Percentiles rank a stretch among this genome's conserved stretches.
These are phyloP conservation scores for Xylaria sp. DNA, from an alignment of 2,329 filamentous ascomycete genomes.

Conservation along the genomic window DNA sequence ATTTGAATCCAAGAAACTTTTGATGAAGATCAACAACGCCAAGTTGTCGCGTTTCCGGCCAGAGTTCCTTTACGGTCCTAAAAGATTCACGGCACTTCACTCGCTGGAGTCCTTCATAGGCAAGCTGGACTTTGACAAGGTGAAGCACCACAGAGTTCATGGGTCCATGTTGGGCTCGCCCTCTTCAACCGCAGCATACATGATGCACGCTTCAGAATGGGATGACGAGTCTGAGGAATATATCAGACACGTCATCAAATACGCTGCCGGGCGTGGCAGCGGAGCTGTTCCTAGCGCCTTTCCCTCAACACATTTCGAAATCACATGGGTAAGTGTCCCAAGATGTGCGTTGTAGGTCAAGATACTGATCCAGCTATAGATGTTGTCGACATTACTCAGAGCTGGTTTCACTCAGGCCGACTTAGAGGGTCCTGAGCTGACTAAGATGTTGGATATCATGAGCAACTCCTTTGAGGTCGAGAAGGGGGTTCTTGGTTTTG, in stretches of 20 bases:
- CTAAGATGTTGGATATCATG: constrained; percentile 38
- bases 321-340: constrained; percentile 36
- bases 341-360: not conserved
- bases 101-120: constrained; percentile 55
- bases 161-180: constrained; percentile 54
- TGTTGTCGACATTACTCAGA: constrained; percentile 36
- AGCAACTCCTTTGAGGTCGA: constrained; percentile 36
- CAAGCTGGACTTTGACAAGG: constrained; percentile 51
- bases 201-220: constrained; percentile 41
- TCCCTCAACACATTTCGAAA: constrained; percentile 40
- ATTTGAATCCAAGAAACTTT: constrained; percentile 42
- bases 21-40: constrained; percentile 43
- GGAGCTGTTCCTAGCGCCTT: constrained; percentile 42
- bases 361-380: constrained; percentile 25
- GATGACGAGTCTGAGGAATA: constrained; percentile 42
- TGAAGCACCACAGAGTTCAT: constrained; percentile 49
- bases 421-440: constrained; percentile 31
- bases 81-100: constrained; percentile 49
- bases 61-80: constrained; percentile 46
- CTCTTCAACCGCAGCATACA: constrained; percentile 53
- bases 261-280: constrained; percentile 30
- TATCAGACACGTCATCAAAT: constrained; percentile 37
- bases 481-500: constrained; percentile 42
- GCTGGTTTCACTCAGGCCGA: constrained; percentile 34
- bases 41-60: constrained; percentile 48